Evolutionary conservation across 2,329 filamentous ascomycete species (phyloP).

Genomic region (Alternaria burnsii): DNA sequence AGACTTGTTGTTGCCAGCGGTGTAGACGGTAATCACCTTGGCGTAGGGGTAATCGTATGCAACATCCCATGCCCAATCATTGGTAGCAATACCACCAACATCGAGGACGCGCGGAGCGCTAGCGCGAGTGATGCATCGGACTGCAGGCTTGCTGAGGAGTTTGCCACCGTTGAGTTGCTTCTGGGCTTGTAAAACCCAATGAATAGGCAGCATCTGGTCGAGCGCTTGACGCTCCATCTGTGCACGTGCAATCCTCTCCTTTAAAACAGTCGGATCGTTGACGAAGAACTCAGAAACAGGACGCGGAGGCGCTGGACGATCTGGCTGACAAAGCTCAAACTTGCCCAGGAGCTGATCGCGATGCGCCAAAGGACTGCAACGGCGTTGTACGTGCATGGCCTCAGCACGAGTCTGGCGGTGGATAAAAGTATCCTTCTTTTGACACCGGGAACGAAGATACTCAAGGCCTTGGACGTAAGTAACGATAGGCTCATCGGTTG

Average conservation of each 20-base stretch:
- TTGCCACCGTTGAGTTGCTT: slow-evolving; percentile 68
- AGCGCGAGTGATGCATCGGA: slow-evolving; percentile 61
- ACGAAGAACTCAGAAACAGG: slow-evolving; percentile 57
- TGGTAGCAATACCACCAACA: slow-evolving; percentile 82
- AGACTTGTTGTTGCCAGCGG: slow-evolving; percentile 54
- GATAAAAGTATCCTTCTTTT: slow-evolving; percentile 78
- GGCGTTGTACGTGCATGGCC: slow-evolving; percentile 82
- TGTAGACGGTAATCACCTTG: slow-evolving; percentile 87
- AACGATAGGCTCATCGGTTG: slow-evolving; percentile 63
- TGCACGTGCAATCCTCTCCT: slow-evolving; percentile 55
- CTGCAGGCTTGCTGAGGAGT: slow-evolving; percentile 63
- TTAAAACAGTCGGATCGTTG: slow-evolving; percentile 70
- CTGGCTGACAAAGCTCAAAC: slow-evolving; percentile 72
- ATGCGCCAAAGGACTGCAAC: slow-evolving; percentile 76
- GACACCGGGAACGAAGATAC: slow-evolving; percentile 72
- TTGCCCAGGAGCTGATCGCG: slow-evolving; percentile 84
- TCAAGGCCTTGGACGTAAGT: slow-evolving; percentile 91
- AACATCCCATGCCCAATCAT: slow-evolving; percentile 96
- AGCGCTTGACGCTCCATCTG: slow-evolving; percentile 86
- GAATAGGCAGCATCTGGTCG: slow-evolving; percentile 68
- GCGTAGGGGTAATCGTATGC: slow-evolving; percentile 85
- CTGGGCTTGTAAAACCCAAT: slow-evolving; percentile 70
- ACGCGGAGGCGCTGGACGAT: slow-evolving; percentile 54
- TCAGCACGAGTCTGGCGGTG: slow-evolving; percentile 87
- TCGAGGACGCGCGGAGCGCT: slow-evolving; percentile 78